A percentile compares a stretch with the other conserved stretches of the same genome.
Evolutionary conservation across 176 grass and related monocot species (phyloP).

Genomic region (Triticum monococcum): DNA sequence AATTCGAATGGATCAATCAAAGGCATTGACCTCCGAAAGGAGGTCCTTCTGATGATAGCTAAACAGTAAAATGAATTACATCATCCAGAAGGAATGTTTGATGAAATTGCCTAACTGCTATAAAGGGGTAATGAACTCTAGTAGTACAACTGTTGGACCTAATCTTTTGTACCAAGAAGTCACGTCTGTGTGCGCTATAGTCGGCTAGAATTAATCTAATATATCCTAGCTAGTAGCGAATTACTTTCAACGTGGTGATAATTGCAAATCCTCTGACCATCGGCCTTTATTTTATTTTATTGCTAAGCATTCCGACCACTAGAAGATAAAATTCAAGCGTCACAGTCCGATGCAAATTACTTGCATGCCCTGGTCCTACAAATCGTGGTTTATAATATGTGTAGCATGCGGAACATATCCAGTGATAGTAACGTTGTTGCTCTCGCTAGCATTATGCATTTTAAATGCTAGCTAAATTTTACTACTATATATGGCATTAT

Average conservation of each 20-base stretch:
- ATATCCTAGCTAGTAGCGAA: constrained; percentile 1
- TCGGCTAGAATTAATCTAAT: constrained; percentile 7
- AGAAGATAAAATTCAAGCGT: constrained; percentile 40
- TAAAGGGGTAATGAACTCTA: constrained; percentile 29
- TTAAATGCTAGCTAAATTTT: constrained; percentile 17
- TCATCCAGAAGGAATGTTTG: constrained; percentile 30
- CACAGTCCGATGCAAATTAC: constrained; percentile 30
- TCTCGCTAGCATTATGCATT: constrained; percentile 17
- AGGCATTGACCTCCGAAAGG: constrained; percentile 38
- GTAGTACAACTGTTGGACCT: constrained; percentile 37
- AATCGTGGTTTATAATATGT: neutral
- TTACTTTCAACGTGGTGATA: constrained; percentile 37
- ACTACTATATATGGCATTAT: neutral
- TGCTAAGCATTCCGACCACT: constrained; percentile 22
- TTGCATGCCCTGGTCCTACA: neutral
- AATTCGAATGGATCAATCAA: constrained; percentile 30
- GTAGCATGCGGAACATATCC: constrained; percentile 1
- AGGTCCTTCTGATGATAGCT: constrained; percentile 32
- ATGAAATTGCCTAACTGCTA: constrained; percentile 40
- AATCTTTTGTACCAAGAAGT: constrained; percentile 48
- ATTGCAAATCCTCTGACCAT: neutral
- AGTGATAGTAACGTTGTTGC: neutral
- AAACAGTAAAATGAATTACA: constrained; percentile 19
- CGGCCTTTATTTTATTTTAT: constrained; percentile 26
- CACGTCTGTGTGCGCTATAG: constrained; percentile 17